Evolutionary conservation across 768 basidiomycete species (phyloP).

Genomic region (Trametes punicea): DNA sequence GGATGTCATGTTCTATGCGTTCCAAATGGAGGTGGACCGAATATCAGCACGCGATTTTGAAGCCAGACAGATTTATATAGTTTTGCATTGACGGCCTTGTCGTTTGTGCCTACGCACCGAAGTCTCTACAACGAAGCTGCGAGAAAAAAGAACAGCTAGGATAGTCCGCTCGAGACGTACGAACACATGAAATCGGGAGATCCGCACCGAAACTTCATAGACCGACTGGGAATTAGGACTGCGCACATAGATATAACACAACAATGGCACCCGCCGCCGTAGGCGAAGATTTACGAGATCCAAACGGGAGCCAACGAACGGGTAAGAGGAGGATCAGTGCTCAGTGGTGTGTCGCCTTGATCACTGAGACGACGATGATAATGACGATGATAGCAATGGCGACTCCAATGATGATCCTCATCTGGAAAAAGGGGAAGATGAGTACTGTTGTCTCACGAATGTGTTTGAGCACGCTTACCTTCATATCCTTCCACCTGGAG

Average conservation of each 20-base stretch:
- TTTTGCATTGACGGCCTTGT: too few species aligned
- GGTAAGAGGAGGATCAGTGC: not conserved
- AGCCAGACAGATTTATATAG: too few species aligned
- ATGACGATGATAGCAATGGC: slow-evolving; percentile 88
- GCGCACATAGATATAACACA: slow-evolving; percentile 46
- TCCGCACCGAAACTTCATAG: slow-evolving; percentile 11
- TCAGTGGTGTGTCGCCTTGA: slow-evolving; percentile 64
- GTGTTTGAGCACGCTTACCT: slow-evolving; percentile 45
- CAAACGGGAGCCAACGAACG: slow-evolving; percentile 16
- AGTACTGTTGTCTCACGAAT: not conserved
- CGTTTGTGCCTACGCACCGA: too few species aligned
- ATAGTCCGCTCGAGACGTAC: slow-evolving; percentile 10
- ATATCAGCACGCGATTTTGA: too few species aligned
- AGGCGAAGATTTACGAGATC: slow-evolving; percentile 16
- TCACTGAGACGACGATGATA: slow-evolving; percentile 94
- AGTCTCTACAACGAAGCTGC: not conserved
- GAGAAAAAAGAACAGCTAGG: not conserved
- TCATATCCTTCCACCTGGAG: slow-evolving; percentile 95
- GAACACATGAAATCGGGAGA: slow-evolving; percentile 13
- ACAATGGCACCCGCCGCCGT: slow-evolving; percentile 23
- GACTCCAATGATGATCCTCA: slow-evolving; percentile 94
- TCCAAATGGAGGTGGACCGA: too few species aligned
- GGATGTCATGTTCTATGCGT: too few species aligned
- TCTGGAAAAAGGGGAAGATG: slow-evolving; percentile 43
- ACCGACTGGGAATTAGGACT: slow-evolving; percentile 28